Evolutionary conservation across 805 yeast genomes (phyloP).

Genomic region (Metschnikowia corniflorae): DNA sequence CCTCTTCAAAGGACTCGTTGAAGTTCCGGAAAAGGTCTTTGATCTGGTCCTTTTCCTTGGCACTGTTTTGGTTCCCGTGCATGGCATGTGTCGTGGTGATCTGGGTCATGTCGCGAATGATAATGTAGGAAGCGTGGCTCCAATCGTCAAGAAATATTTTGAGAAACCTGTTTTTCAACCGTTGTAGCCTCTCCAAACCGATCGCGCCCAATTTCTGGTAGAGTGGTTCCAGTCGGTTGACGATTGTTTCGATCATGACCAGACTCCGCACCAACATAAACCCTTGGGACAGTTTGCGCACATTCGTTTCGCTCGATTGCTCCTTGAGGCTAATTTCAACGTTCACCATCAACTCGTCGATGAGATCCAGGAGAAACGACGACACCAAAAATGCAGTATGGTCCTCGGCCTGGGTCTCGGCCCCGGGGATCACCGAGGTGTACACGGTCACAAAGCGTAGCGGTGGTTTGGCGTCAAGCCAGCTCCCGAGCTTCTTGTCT

Average conservation of each 20-base stretch:
- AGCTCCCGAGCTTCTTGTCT: slow-evolving; percentile 52
- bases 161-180: slow-evolving; percentile 68
- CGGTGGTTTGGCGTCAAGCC: slow-evolving; percentile 64
- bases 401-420: slow-evolving; percentile 20
- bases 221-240: slow-evolving; percentile 54
- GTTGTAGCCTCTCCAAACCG: slow-evolving; percentile 62
- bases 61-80: slow-evolving; percentile 38
- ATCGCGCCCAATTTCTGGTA: slow-evolving; percentile 50
- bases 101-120: slow-evolving; percentile 74
- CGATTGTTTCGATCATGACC: slow-evolving; percentile 68
- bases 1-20: slow-evolving; percentile 78
- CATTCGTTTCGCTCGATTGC: slow-evolving; percentile 18
- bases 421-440: slow-evolving; percentile 45
- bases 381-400: slow-evolving; percentile 45
- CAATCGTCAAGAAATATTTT: slow-evolving; percentile 72
- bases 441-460: slow-evolving; percentile 45
- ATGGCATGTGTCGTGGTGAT: slow-evolving; percentile 49
- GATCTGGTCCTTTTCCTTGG: slow-evolving; percentile 75
- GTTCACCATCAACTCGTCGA: slow-evolving; percentile 67
- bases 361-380: slow-evolving; percentile 68
- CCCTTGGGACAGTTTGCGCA: slow-evolving; percentile 54
- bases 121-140: slow-evolving; percentile 71
- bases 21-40: slow-evolving; percentile 83
- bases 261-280: slow-evolving; percentile 67
- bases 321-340: slow-evolving; percentile 59